phyloP scores from a whole-genome alignment of 495 filamentous ascomycete genomes.

The Beverwykella pulmonaria region DNA sequence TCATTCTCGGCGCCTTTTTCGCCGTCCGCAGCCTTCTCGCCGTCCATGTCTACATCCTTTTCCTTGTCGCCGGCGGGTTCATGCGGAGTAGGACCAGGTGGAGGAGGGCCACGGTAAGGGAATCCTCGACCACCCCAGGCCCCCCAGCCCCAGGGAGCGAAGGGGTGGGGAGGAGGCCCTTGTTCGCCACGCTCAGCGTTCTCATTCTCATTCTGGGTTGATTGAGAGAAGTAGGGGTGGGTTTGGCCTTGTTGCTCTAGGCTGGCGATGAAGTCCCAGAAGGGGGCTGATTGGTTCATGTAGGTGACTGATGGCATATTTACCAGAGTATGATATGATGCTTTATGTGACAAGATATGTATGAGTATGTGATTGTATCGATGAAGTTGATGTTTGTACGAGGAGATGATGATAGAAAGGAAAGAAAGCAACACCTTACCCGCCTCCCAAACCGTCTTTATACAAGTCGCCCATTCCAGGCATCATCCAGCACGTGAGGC shows the following conservation, averaged over 20 bases:
- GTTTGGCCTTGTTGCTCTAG: constrained; percentile 44
- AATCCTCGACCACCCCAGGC: constrained; percentile 29
- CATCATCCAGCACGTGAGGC: constrained; percentile 7
- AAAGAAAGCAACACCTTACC: neutral
- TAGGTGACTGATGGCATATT: constrained; percentile 50
- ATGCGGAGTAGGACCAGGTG: constrained; percentile 14
- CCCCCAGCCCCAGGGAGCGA: constrained; percentile 32
- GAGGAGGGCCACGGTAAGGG: constrained; percentile 22
- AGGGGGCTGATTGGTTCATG: constrained; percentile 50
- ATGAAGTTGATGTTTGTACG: neutral
- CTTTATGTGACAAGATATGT: too few relatives aligned
- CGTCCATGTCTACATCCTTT: constrained; percentile 6
- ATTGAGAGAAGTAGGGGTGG: constrained; percentile 41
- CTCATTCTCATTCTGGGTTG: constrained; percentile 25
- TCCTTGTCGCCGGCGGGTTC: neutral
- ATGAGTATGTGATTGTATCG: neutral
- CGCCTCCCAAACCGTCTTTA: neutral
- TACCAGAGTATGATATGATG: neutral
- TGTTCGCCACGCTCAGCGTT: constrained; percentile 13
- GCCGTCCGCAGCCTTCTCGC: constrained; percentile 9
- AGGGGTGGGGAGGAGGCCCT: constrained; percentile 1
- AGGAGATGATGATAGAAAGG: neutral
- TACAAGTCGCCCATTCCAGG: constrained; percentile 6
- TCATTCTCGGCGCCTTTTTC: constrained; percentile 8
- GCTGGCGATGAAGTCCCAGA: constrained; percentile 52